Conservation (phyloP, 768 basidiomycete genomes). For the Hericium coralloides region DNA sequence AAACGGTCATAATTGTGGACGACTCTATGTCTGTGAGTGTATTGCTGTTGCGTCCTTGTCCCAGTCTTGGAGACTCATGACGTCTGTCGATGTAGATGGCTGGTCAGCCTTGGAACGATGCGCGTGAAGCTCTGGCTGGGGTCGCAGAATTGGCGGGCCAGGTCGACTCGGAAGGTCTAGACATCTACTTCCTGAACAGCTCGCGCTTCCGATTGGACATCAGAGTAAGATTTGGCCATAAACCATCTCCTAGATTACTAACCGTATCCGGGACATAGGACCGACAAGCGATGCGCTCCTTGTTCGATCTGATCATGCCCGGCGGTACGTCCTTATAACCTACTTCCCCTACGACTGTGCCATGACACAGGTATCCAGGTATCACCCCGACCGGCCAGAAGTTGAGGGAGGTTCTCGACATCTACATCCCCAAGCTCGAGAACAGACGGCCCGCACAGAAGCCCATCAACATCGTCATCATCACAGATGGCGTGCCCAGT, state of each 20-base stretch:
- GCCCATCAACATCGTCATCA: conserved; percentile 27
- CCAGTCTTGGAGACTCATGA: too few species aligned
- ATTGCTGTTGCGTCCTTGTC: background rate
- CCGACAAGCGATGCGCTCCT: conserved; percentile 1
- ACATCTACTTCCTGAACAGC: conserved; percentile 34
- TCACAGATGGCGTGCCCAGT: conserved; percentile 34
- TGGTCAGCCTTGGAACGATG: conserved; percentile 28
- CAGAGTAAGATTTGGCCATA: conserved; percentile 14
- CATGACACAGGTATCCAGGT: conserved; percentile 18
- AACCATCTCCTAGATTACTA: background rate
- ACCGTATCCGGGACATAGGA: background rate
- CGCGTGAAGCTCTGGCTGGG: conserved; percentile 33
- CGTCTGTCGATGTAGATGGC: conserved; percentile 25
- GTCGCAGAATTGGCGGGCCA: conserved; percentile 28
- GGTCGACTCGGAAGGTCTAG: conserved; percentile 30
- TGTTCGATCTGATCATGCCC: conserved; percentile 7
- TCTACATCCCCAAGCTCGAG: conserved; percentile 28
- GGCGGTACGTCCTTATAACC: background rate
- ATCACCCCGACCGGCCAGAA: conserved; percentile 31
- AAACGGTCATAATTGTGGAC: conserved; percentile 32
- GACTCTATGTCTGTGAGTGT: conserved; percentile 30
- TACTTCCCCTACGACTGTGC: too few species aligned
- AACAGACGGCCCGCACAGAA: conserved; percentile 21
- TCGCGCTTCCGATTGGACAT: conserved; percentile 4
- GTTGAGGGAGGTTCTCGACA: conserved; percentile 27